Conservation (phyloP, 768 basidiomycete species). For the Asterophora lycoperdoides region DNA sequence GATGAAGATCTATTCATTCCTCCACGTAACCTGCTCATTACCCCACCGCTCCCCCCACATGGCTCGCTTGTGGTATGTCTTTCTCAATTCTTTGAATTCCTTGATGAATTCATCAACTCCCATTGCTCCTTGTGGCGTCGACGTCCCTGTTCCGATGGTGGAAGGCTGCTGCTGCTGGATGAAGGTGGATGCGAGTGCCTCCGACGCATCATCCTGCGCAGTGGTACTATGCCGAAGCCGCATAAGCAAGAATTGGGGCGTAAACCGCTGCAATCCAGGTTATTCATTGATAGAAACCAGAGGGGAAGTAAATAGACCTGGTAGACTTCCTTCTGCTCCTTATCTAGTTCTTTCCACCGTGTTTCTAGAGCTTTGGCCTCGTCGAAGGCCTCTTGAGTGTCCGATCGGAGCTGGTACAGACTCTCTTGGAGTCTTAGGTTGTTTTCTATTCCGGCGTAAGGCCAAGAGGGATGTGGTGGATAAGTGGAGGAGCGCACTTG, state of each 20-base stretch:
- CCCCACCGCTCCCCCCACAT: slow-evolving; percentile 91
- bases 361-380: slow-evolving; percentile 78
- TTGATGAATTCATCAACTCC: slow-evolving; percentile 85
- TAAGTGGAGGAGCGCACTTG: slow-evolving; percentile 50
- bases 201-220: slow-evolving; percentile 87
- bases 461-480: slow-evolving; percentile 2
- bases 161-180: slow-evolving; percentile 53
- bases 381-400: slow-evolving; percentile 85
- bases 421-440: slow-evolving; percentile 74
- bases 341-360: slow-evolving; percentile 83
- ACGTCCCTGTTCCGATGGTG: slow-evolving; percentile 26
- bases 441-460: slow-evolving; percentile 43
- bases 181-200: slow-evolving; percentile 79
- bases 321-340: slow-evolving; percentile 84
- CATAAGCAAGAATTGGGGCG: slow-evolving; percentile 83
- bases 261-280: slow-evolving; percentile 57
- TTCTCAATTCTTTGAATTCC: slow-evolving; percentile 82
- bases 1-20: slow-evolving; percentile 46
- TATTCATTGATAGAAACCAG: not conserved
- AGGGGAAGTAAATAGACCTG: slow-evolving; percentile 48
- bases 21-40: slow-evolving; percentile 81
- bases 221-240: slow-evolving; percentile 85
- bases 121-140: slow-evolving; percentile 37
- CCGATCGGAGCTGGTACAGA: slow-evolving; percentile 69
- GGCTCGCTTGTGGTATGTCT: slow-evolving; percentile 89